phyloP scores from a whole-genome alignment of 306 rosid genomes.

The Canavalia gladiata region DNA sequence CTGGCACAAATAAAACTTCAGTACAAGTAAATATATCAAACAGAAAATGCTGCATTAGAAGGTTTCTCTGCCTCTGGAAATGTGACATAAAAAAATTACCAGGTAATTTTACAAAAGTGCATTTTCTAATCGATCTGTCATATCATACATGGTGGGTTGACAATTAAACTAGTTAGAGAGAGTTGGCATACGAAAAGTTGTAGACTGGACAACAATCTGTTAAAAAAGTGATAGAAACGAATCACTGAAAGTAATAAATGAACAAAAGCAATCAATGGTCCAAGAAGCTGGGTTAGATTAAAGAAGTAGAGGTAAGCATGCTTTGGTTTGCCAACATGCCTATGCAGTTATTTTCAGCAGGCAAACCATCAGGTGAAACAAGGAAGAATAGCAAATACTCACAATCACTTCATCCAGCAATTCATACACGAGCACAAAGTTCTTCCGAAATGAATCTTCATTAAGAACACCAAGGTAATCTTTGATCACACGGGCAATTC shows the following conservation, averaged over 20 bases:
- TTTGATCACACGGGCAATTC: constrained; percentile 90
- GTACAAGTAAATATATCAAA: constrained; percentile 36
- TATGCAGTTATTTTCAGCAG: not conserved
- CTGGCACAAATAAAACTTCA: constrained; percentile 53
- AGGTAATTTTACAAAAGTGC: constrained; percentile 23
- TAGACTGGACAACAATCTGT: not conserved
- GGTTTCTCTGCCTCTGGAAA: no score
- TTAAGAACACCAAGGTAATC: constrained; percentile 95
- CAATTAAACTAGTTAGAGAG: not conserved
- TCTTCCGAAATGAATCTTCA: constrained; percentile 89
- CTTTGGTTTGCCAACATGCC: not conserved
- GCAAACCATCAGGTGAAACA: constrained; percentile 20
- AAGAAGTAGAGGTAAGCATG: constrained; percentile 13
- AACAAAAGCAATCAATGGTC: not conserved
- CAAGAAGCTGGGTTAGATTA: not conserved
- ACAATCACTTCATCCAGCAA: constrained; percentile 94
- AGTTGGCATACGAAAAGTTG: constrained; percentile 11
- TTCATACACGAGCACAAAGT: constrained; percentile 94
- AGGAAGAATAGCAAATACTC: constrained; percentile 49
- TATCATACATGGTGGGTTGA: constrained; percentile 14
- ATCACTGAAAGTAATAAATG: not conserved
- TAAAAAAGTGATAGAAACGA: not conserved
- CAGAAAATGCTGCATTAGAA: constrained; percentile 32
- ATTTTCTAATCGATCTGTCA: not conserved
- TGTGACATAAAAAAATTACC: not conserved